A percentile compares a stretch with the other conserved stretches of the same genome.
Evolutionary conservation across 2,329 filamentous ascomycete species (phyloP).

Genomic region (Venturia carpophila): DNA sequence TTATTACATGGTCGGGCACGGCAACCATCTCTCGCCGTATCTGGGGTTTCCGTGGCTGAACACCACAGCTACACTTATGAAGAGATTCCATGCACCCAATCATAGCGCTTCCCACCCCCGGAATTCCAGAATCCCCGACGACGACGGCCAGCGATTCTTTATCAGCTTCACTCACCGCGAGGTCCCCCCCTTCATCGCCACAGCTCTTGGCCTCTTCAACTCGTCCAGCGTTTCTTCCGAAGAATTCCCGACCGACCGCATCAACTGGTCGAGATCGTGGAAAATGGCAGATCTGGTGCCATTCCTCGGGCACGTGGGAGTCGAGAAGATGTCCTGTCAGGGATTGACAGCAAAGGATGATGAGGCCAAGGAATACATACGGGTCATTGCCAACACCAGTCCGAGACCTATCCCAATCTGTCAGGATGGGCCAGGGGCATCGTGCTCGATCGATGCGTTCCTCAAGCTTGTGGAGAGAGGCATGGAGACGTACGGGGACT

Average conservation of each 20-base stretch:
- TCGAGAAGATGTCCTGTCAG: slow-evolving; percentile 20
- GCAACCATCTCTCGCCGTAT: slow-evolving; percentile 20
- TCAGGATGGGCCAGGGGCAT: slow-evolving; percentile 21
- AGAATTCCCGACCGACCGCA: slow-evolving; percentile 21
- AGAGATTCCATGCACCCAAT: slow-evolving; percentile 17
- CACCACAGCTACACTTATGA: slow-evolving; percentile 16
- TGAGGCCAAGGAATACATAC: slow-evolving; percentile 17
- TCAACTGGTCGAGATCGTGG: slow-evolving; percentile 22
- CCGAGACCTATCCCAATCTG: slow-evolving; percentile 20
- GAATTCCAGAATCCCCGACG: not conserved
- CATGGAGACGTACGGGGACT: slow-evolving; percentile 20
- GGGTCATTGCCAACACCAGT: slow-evolving; percentile 20
- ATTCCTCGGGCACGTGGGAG: slow-evolving; percentile 22
- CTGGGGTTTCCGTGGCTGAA: slow-evolving; percentile 22
- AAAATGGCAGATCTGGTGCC: slow-evolving; percentile 21
- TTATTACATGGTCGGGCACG: slow-evolving; percentile 21
- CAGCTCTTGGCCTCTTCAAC: slow-evolving; percentile 22
- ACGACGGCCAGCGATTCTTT: slow-evolving; percentile 21
- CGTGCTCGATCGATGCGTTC: slow-evolving; percentile 20
- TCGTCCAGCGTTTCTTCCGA: slow-evolving; percentile 18
- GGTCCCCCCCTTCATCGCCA: slow-evolving; percentile 21
- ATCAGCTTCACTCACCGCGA: slow-evolving; percentile 22
- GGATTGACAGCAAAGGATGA: slow-evolving; percentile 14
- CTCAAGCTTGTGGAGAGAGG: slow-evolving; percentile 19
- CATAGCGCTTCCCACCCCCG: not conserved